These are phyloP conservation scores for Teunomyces gatunensis DNA, from an alignment of 805 yeast species.

Conservation along the genomic window DNA sequence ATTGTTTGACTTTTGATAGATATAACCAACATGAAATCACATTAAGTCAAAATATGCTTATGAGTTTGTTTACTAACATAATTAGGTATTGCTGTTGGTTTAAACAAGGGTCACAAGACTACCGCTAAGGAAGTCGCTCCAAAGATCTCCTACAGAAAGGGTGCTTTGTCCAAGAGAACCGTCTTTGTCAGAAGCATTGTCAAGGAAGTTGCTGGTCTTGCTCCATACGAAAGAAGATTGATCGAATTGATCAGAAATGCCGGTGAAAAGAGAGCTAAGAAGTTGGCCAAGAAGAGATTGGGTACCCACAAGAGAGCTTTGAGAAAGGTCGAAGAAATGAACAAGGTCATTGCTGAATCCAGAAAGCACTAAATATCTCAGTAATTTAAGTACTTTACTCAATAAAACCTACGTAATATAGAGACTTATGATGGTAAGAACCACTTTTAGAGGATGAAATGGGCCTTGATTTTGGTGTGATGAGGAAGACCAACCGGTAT, in stretches of 20 bases:
- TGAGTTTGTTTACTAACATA: conserved; percentile 5
- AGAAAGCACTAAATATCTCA: conserved; percentile 72
- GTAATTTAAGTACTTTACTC: conserved; percentile 14
- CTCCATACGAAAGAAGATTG: conserved; percentile 99
- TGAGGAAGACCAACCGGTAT: too few relatives aligned
- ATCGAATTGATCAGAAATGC: conserved; percentile 99
- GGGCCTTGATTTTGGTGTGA: too few relatives aligned
- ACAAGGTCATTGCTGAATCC: conserved; percentile 91
- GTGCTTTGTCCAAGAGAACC: conserved; percentile 93
- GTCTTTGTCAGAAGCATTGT: conserved; percentile 92
- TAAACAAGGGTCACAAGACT: conserved; percentile 99
- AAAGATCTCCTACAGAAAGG: conserved; percentile 89
- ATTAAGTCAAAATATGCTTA: too few relatives aligned
- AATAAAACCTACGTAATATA: conserved; percentile 6
- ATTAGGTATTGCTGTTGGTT: conserved; percentile 92
- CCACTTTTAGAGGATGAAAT: not conserved
- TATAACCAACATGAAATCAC: too few relatives aligned
- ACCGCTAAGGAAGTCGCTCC: conserved; percentile 73
- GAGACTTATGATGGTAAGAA: not conserved
- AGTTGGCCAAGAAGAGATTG: conserved; percentile 99
- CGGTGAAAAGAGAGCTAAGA: conserved; percentile 99
- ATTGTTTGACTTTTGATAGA: too few relatives aligned
- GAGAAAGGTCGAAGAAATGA: conserved; percentile 99
- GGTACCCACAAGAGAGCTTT: conserved; percentile 99
- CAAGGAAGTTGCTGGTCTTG: conserved; percentile 97